Conservation (phyloP, 2,329 filamentous ascomycete genomes). For the Thermothelomyces thermophilus region DNA sequence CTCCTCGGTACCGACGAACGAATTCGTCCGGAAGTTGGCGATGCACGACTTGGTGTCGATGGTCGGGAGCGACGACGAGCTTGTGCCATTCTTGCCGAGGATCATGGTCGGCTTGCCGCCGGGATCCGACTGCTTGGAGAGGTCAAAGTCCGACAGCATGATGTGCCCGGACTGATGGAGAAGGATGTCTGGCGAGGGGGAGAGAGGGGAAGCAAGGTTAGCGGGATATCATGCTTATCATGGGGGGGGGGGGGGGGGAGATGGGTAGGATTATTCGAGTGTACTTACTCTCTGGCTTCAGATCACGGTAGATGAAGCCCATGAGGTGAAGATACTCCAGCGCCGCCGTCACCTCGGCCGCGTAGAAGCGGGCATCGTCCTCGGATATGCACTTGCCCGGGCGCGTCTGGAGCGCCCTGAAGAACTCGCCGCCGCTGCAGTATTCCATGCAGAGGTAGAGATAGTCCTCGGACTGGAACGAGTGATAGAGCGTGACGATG, state of each 20-base stretch:
- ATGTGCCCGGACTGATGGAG: conserved; percentile 99
- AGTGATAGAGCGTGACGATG: conserved; percentile 97
- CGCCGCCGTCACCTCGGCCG: conserved; percentile 92
- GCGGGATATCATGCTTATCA: no score
- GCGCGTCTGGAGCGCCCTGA: conserved; percentile 88
- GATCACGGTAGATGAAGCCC: conserved; percentile 97
- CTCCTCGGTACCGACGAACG: conserved; percentile 96
- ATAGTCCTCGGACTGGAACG: conserved; percentile 97
- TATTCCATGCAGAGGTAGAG: conserved; percentile 99
- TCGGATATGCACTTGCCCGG: conserved; percentile 97
- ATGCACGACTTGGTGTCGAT: conserved; percentile 99
- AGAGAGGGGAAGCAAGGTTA: no score
- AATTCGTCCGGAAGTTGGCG: conserved; percentile 95
- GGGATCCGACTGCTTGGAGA: conserved; percentile 94
- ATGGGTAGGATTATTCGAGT: no score
- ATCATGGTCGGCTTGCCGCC: conserved; percentile 98
- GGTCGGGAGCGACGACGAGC: conserved; percentile 80
- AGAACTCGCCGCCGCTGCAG: conserved; percentile 97
- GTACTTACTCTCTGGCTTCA: conserved; percentile 91
- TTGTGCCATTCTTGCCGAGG: conserved; percentile 79
- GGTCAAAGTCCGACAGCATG: conserved; percentile 98
- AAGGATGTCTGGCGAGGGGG: conserved; percentile 88
- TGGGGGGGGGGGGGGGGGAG: no score
- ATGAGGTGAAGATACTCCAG: conserved; percentile 96
- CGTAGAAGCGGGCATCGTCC: conserved; percentile 94